Percentiles rank a stretch among this genome's conserved stretches.
These are phyloP conservation scores for Cicer pinnatifidum DNA, from an alignment of 306 rosid genomes.

Conservation along the genomic window DNA sequence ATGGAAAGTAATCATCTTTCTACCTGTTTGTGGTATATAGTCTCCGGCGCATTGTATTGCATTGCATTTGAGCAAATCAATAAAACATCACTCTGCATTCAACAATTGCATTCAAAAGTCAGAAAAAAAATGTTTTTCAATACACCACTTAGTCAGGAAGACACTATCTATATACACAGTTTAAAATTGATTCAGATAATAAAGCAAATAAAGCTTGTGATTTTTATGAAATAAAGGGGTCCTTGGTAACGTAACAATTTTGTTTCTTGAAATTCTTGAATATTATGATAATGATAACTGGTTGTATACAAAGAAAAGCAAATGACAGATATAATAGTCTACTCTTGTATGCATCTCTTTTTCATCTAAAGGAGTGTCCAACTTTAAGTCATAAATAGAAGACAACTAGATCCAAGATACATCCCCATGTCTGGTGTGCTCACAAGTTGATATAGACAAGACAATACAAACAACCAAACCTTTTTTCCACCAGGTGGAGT, in stretches of 20 bases:
- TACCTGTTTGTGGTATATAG: conserved; percentile 96
- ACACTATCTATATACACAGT: not conserved
- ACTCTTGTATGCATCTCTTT: not conserved
- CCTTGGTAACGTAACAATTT: not conserved
- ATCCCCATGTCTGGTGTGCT: not conserved
- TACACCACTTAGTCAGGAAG: conserved; percentile 21
- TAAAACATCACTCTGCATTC: conserved; percentile 83
- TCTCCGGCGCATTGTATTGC: conserved; percentile 91
- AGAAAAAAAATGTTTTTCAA: conserved; percentile 34
- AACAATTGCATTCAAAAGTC: conserved; percentile 49
- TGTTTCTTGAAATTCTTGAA: conserved; percentile 13
- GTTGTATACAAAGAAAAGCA: conserved; percentile 25
- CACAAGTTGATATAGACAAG: not conserved
- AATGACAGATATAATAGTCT: conserved; percentile 1
- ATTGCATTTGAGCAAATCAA: conserved; percentile 92
- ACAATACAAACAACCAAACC: not conserved
- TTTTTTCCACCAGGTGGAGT: not conserved
- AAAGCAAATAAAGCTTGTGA: conserved; percentile 35
- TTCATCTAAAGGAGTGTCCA: not conserved
- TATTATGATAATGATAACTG: not conserved
- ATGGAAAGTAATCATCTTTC: conserved; percentile 8
- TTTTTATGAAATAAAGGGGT: conserved; percentile 23
- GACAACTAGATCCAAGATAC: too few relatives aligned
- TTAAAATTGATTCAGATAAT: conserved; percentile 27
- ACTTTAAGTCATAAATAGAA: too few relatives aligned